Evolutionary conservation across 805 yeast species (phyloP), one percentile per base, ranked within the genome.

Genomic region (Barnettozyma wickerhamii): DNA sequence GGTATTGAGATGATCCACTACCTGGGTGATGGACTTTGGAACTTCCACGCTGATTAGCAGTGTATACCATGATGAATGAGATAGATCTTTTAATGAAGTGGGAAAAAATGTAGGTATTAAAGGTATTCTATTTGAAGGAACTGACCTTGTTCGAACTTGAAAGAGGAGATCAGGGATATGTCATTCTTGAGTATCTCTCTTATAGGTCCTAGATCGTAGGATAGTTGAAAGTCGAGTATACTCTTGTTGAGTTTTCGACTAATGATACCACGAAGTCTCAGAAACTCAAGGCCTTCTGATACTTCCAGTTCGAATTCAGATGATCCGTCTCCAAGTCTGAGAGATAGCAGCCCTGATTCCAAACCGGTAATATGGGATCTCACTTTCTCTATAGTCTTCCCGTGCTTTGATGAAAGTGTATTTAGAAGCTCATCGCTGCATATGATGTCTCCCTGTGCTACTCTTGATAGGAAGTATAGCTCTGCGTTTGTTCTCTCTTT

Each of bases 11-110:
- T 89, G 56, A 65, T 84, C 45, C 90, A 85, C 53, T 81, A 84
- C 59, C 67, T 90, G 51, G 96, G 96, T 34, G 98, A 90, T 64
- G 95, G 96, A 5, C 69, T 90, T 52, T 85, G 93, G 93, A 68
- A 69, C 47, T 75, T 80, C 53, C 63, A 67, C 31, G 71, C 74
- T 35, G 80, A 74, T 37, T 71, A 55, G 50, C 28, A 20, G 23
- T 26, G 13, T 30, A n/a, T 33, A 20, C 5, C 18, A 10, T 19
- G 19, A 35, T 7, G 32, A 26, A 10, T 7, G 28, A 20, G 6
- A n/a, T 20, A 10, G 14, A 4, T n/a, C 23, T 10, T 33, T 17
- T 26, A 17, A 28, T 35, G 33, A 35, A 14, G 33, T 19, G 26
- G 19, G 26, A n/a, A n/a, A n/a, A n/a, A 19, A 18, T 19, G 2